Percentiles rank a stretch among this genome's conserved stretches.
Evolutionary conservation across 2,329 filamentous ascomycete genomes (phyloP).

Genomic region (Xenosphaeropsis pyriputrescens): DNA sequence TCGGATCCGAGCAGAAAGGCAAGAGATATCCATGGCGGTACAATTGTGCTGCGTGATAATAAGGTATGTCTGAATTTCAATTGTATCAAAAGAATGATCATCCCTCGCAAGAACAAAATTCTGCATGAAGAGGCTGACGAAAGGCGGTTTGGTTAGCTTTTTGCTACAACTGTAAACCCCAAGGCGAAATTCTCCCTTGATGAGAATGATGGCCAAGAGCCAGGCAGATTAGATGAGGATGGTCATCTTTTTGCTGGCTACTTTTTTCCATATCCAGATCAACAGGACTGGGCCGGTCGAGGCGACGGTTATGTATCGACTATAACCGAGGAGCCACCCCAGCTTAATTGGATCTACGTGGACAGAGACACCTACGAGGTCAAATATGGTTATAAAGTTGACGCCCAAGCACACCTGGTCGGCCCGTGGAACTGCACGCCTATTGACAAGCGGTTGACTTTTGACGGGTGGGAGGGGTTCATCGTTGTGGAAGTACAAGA

Average conservation of each 20-base stretch:
- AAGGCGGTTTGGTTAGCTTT: too few relatives aligned
- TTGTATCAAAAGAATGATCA: not conserved
- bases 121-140: too few relatives aligned
- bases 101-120: conserved; percentile 4
- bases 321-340: conserved; percentile 35
- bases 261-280: conserved; percentile 38
- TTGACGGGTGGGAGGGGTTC: conserved; percentile 55
- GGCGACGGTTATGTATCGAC: conserved; percentile 34
- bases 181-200: too few relatives aligned
- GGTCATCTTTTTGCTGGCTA: conserved; percentile 35
- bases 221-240: too few relatives aligned
- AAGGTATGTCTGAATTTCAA: conserved; percentile 18
- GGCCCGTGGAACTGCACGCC: conserved; percentile 55
- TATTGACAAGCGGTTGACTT: conserved; percentile 32
- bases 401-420: conserved; percentile 56
- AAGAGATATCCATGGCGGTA: conserved; percentile 26
- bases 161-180: too few relatives aligned
- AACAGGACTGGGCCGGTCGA: conserved; percentile 13
- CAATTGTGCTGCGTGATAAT: conserved; percentile 27
- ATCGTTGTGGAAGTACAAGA: conserved; percentile 35
- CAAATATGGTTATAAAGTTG: conserved; percentile 52
- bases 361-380: conserved; percentile 42
- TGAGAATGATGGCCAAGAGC: too few relatives aligned
- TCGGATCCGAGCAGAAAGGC: conserved; percentile 26
- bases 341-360: conserved; percentile 53